Evolutionary conservation across 2,329 filamentous ascomycete genomes (phyloP).

Genomic region (Diplodia scrobiculata): DNA sequence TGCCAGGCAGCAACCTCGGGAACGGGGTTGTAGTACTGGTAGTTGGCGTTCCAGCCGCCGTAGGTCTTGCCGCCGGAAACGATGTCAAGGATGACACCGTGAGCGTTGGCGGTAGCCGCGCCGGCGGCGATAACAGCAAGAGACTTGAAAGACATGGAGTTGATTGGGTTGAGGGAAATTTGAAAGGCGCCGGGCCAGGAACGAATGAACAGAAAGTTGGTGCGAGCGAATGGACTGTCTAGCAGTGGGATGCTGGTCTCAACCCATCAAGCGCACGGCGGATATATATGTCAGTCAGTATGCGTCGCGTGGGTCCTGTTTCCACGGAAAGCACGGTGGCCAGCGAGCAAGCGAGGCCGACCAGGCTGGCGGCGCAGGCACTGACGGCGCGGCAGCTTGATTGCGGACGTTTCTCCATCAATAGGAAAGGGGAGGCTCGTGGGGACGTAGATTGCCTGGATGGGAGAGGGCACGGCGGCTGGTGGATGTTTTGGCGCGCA

Average conservation of each 20-base stretch:
- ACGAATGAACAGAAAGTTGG: conserved; percentile 18
- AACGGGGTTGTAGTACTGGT: conserved; percentile 25
- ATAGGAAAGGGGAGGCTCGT: conserved; percentile 18
- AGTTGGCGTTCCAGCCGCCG: conserved; percentile 27
- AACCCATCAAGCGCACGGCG: not conserved
- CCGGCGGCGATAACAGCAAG: conserved; percentile 23
- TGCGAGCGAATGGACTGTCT: conserved; percentile 19
- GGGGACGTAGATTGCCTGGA: conserved; percentile 12
- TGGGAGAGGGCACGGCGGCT: not conserved
- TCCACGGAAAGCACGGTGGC: not conserved
- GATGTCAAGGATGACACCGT: conserved; percentile 27
- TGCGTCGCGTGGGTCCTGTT: conserved; percentile 5
- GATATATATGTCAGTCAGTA: conserved; percentile 15
- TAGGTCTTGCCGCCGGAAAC: conserved; percentile 17
- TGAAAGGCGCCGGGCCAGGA: conserved; percentile 21
- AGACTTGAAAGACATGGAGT: conserved; percentile 27
- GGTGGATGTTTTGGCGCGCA: conserved; percentile 16
- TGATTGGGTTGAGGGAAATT: not conserved
- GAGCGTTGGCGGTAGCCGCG: conserved; percentile 19
- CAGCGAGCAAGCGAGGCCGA: conserved; percentile 8
- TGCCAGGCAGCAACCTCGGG: conserved; percentile 27
- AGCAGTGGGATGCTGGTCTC: conserved; percentile 15
- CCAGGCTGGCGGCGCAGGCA: conserved; percentile 1
- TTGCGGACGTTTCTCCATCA: conserved; percentile 24
- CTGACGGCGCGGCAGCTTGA: conserved; percentile 10